phyloP scores from a whole-genome alignment of 192 early-diverging fungal species.

The Mortierella claussenii region DNA sequence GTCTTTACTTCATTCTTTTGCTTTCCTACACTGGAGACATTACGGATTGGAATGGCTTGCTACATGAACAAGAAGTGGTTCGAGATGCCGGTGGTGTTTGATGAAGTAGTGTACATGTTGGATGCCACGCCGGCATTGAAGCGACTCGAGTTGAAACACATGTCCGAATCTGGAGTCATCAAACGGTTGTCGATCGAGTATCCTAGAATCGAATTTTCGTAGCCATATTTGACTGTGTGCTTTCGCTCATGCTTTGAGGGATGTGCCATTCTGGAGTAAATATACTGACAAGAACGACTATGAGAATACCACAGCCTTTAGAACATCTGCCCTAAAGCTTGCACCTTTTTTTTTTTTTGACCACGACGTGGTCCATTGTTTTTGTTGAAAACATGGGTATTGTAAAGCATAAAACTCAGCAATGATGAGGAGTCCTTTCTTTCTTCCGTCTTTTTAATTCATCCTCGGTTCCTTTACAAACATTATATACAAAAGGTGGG shows the following conservation, averaged over 20 bases:
- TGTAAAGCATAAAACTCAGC: no score
- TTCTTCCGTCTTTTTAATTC: no score
- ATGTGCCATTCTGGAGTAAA: not conserved
- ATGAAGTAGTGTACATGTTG: slow-evolving; percentile 14
- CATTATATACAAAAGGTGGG: no score
- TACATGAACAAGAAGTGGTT: not conserved
- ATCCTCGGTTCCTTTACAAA: no score
- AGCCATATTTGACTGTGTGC: no score
- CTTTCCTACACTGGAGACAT: slow-evolving; percentile 4
- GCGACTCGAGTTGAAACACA: slow-evolving; percentile 9
- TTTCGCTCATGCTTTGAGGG: not conserved
- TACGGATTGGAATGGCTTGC: slow-evolving; percentile 16
- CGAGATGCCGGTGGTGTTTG: slow-evolving; percentile 6
- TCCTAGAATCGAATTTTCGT: slow-evolving; percentile 7
- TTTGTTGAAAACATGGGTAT: no score
- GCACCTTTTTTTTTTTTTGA: no score
- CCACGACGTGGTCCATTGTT: no score
- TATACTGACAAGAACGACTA: no score
- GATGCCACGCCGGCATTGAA: not conserved
- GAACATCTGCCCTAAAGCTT: no score
- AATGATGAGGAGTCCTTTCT: no score
- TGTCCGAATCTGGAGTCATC: slow-evolving; percentile 13
- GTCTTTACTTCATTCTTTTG: not conserved
- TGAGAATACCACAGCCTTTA: no score
- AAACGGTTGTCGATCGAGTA: slow-evolving; percentile 3